These are phyloP conservation scores for Hippophae tibetana DNA, from an alignment of 306 rosid genomes.

Conservation along the genomic window DNA sequence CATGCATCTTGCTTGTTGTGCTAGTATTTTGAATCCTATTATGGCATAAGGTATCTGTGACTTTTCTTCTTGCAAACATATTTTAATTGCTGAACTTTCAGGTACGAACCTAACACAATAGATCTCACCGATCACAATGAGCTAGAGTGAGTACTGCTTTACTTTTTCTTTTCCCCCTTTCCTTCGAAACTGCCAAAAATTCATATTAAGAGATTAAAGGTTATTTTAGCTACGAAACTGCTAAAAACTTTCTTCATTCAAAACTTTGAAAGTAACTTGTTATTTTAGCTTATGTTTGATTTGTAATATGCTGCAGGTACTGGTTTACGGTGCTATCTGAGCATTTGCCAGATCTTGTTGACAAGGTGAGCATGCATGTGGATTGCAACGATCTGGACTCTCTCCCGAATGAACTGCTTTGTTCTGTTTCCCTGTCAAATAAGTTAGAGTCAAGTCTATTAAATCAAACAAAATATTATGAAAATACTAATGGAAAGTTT, in stretches of 20 bases:
- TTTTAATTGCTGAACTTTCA: slow-evolving; percentile 28
- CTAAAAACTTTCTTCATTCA: slow-evolving; percentile 3
- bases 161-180: slow-evolving; percentile 2
- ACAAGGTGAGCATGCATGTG: slow-evolving; percentile 46
- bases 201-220: background rate
- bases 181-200: background rate
- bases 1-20: background rate
- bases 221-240: background rate
- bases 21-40: background rate
- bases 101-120: slow-evolving; percentile 96
- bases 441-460: background rate
- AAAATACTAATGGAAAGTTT: background rate
- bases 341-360: slow-evolving; percentile 88
- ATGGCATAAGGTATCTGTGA: background rate
- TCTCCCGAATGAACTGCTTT: background rate
- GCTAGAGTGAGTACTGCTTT: slow-evolving; percentile 59
- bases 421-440: background rate
- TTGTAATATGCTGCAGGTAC: slow-evolving; percentile 47
- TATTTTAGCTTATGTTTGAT: slow-evolving; percentile 17
- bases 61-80: slow-evolving; percentile 3
- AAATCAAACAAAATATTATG: background rate
- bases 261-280: slow-evolving; percentile 5
- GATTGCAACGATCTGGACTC: slow-evolving; percentile 3
- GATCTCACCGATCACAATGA: slow-evolving; percentile 81
- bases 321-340: slow-evolving; percentile 86